phyloP scores from a whole-genome alignment of 1,284 basidiomycete species.

The Anthracocystis setariae region DNA sequence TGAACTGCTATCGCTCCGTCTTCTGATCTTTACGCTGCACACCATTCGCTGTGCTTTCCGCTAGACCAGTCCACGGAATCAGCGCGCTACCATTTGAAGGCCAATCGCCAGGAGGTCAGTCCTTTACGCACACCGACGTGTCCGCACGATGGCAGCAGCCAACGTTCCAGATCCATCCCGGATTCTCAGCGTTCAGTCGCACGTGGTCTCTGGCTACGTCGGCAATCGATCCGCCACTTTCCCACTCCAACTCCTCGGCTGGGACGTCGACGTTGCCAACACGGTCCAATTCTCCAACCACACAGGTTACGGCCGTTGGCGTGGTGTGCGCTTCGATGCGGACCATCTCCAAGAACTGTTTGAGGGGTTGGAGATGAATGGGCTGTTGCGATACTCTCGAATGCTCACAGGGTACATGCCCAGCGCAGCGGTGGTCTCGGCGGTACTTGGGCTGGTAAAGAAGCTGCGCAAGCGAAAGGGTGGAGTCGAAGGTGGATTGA shows the following conservation, averaged over 20 bases:
- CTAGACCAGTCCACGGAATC: too few species aligned
- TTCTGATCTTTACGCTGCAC: too few species aligned
- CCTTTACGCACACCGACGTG: neutral
- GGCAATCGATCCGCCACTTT: conserved; percentile 86
- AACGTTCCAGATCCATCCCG: conserved; percentile 43
- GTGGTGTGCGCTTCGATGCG: conserved; percentile 68
- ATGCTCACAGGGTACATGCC: conserved; percentile 78
- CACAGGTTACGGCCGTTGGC: conserved; percentile 75
- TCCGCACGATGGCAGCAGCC: conserved; percentile 40
- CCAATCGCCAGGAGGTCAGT: too few species aligned
- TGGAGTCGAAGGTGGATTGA: conserved; percentile 71
- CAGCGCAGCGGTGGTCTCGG: conserved; percentile 79
- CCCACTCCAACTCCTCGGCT: conserved; percentile 91
- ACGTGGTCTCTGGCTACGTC: conserved; percentile 95
- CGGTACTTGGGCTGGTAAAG: conserved; percentile 75
- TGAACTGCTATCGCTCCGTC: too few species aligned
- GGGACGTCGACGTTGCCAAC: conserved; percentile 95
- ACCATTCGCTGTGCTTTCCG: too few species aligned
- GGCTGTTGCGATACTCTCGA: conserved; percentile 56
- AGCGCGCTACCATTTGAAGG: too few species aligned
- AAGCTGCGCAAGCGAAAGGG: conserved; percentile 72
- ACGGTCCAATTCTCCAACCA: conserved; percentile 87
- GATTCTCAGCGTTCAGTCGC: conserved; percentile 80
- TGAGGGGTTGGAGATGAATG: conserved; percentile 57
- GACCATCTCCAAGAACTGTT: conserved; percentile 68